Conservation (phyloP, 768 basidiomycete genomes). For the Saitozyma sp. region DNA sequence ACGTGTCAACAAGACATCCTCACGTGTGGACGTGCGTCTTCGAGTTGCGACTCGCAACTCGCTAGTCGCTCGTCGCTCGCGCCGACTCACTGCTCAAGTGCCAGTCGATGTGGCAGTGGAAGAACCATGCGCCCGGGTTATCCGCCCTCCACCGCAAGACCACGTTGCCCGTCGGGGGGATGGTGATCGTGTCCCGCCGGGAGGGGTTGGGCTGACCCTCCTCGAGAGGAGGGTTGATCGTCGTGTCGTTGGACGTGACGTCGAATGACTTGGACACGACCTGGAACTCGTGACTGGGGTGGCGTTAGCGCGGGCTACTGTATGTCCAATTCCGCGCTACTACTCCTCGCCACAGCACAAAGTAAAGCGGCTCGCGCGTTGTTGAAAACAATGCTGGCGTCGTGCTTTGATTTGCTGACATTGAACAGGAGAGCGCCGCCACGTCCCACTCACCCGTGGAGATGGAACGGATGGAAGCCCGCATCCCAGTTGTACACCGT, state of each 20-base stretch:
- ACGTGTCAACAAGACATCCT: neutral
- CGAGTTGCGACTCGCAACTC: neutral
- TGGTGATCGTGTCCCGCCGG: slow-evolving; percentile 82
- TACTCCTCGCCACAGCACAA: too few relatives aligned
- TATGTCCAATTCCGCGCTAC: neutral
- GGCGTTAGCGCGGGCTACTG: neutral
- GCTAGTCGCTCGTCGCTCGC: neutral
- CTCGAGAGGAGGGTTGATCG: slow-evolving; percentile 73
- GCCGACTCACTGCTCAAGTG: slow-evolving; percentile 13
- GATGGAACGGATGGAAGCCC: slow-evolving; percentile 63
- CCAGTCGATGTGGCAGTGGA: slow-evolving; percentile 56
- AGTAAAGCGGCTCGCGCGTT: too few relatives aligned
- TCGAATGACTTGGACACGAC: slow-evolving; percentile 71
- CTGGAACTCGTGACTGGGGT: slow-evolving; percentile 69
- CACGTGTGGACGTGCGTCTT: neutral
- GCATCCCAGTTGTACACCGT: slow-evolving; percentile 57
- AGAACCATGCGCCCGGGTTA: slow-evolving; percentile 69
- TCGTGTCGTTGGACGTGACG: slow-evolving; percentile 67
- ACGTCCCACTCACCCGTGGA: slow-evolving; percentile 63
- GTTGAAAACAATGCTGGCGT: too few relatives aligned
- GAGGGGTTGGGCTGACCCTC: slow-evolving; percentile 84
- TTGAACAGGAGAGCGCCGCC: neutral
- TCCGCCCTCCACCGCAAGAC: slow-evolving; percentile 80
- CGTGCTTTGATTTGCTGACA: too few relatives aligned
- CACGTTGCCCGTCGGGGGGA: slow-evolving; percentile 67